A percentile compares a stretch with the other conserved stretches of the same genome.
phyloP scores from a whole-genome alignment of 78 protist species.

The Protostelium mycophagum region DNA sequence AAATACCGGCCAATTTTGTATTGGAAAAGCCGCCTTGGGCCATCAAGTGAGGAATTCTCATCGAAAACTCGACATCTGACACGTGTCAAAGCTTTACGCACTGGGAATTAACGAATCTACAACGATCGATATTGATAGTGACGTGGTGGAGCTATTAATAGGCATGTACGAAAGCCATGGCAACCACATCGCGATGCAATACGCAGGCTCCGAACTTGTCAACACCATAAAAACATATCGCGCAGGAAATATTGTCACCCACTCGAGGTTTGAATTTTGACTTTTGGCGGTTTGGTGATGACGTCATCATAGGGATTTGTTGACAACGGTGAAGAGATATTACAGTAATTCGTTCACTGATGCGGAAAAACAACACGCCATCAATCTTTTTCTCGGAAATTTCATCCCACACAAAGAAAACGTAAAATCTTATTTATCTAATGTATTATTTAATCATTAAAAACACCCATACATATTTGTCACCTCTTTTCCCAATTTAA shows the following conservation, averaged over 20 bases:
- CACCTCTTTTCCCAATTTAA: too few species aligned
- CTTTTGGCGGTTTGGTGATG: background rate
- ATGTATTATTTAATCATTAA: too few species aligned
- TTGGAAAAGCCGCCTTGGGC: conserved; percentile 81
- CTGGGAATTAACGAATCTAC: conserved; percentile 57
- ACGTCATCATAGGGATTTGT: conserved; percentile 29
- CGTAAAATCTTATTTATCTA: background rate
- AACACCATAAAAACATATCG: conserved; percentile 68
- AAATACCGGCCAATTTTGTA: conserved; percentile 88
- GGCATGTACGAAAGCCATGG: conserved; percentile 85
- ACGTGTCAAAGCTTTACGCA: conserved; percentile 23
- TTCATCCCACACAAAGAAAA: conserved; percentile 44
- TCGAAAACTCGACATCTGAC: background rate
- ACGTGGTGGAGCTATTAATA: conserved; percentile 32
- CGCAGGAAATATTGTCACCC: conserved; percentile 11
- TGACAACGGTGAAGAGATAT: conserved; percentile 66
- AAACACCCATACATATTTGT: too few species aligned
- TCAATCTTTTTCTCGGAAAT: conserved; percentile 86
- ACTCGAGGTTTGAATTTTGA: conserved; percentile 20
- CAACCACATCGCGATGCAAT: conserved; percentile 86
- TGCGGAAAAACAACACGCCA: conserved; percentile 79
- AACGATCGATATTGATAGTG: conserved; percentile 27
- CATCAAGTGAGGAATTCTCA: conserved; percentile 48
- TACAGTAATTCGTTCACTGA: conserved; percentile 82
- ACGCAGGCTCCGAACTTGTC: conserved; percentile 68